phyloP scores from a whole-genome alignment of 2,329 filamentous ascomycete species.

The Byssochlamys sp. region DNA sequence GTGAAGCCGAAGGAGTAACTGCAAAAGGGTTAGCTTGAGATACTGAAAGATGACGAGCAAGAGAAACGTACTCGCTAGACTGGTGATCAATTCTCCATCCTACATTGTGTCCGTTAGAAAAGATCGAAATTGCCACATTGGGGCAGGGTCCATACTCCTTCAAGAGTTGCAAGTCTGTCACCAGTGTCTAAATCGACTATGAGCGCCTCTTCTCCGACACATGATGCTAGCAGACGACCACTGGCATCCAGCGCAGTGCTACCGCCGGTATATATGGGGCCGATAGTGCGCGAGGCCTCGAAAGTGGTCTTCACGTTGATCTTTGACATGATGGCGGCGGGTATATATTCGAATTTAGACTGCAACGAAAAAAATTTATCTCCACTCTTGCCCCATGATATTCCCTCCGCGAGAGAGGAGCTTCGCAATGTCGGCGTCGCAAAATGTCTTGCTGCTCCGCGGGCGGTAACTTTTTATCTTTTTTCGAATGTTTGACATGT shows the following conservation, averaged over 20 bases:
- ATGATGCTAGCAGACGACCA: constrained; percentile 74
- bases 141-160: constrained; percentile 55
- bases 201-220: constrained; percentile 82
- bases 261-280: constrained; percentile 89
- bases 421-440: constrained; percentile 6
- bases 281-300: constrained; percentile 69
- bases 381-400: constrained; percentile 13
- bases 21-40: constrained; percentile 7
- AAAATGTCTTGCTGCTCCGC: constrained; percentile 10
- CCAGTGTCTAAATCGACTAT: constrained; percentile 78
- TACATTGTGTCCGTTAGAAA: constrained; percentile 23
- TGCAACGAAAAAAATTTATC: neutral
- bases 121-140: constrained; percentile 12
- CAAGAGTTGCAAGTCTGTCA: constrained; percentile 70
- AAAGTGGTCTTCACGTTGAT: constrained; percentile 72
- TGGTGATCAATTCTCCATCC: constrained; percentile 53
- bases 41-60: neutral
- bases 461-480: constrained; percentile 24
- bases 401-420: neutral
- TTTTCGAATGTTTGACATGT: constrained; percentile 27
- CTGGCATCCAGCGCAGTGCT: constrained; percentile 72
- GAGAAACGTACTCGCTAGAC: constrained; percentile 30
- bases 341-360: neutral
- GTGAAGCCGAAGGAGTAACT: constrained; percentile 81
- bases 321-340: constrained; percentile 36